Base-by-base conservation (phyloP, 1,284 basidiomycete species). In the Sparassis latifolia region DNA sequence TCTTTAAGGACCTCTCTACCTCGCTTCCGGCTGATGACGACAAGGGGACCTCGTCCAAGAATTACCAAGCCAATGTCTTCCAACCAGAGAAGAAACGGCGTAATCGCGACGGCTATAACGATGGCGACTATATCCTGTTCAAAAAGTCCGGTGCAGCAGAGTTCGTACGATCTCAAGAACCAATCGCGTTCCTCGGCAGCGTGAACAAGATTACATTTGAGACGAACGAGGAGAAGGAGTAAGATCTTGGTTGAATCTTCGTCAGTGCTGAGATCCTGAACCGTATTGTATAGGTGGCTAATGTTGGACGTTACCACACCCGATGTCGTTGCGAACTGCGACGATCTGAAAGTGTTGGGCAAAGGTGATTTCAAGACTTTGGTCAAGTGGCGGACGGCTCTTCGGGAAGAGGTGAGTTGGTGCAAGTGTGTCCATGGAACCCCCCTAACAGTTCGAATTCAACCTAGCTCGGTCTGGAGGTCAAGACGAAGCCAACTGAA, bases 21-120 rank as follows among this genome's bases (percentile, higher is more conserved):
- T 63, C 75, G 7, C 65, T 72, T n/a, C 64, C 79, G 5, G 68
- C 77, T 30, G 71, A 69, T 20, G 67, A 66, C 3, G 78, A 79
- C 52, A 79, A 79, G 54, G 75, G 75, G 0, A 67, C 73, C 2
- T 73, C 77, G 1, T 70, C 77, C 3, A 80, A 80, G 56, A 82
- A 87, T 54, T 76, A 73, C 39, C 82, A 91, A 67, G 78, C 86
- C 37, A 98, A 96, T 65, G 94, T 99, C 42, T 97, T 99, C 66
- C 90, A 94, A 59, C 97, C 97, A 1, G 95, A 97, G 70, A 99
- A 98, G 77, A 95, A 94, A 68, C 81, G 94, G 38, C 80, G 94
- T 53, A 83, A 92, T 55, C 84, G 97, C 64, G 92, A 96, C 49
- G 97, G 97, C 61, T 99, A 99, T 65, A 91, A 86, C 33, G 97